These are phyloP conservation scores for Calocera viscosa DNA, from an alignment of 768 basidiomycete genomes.

Conservation along the genomic window DNA sequence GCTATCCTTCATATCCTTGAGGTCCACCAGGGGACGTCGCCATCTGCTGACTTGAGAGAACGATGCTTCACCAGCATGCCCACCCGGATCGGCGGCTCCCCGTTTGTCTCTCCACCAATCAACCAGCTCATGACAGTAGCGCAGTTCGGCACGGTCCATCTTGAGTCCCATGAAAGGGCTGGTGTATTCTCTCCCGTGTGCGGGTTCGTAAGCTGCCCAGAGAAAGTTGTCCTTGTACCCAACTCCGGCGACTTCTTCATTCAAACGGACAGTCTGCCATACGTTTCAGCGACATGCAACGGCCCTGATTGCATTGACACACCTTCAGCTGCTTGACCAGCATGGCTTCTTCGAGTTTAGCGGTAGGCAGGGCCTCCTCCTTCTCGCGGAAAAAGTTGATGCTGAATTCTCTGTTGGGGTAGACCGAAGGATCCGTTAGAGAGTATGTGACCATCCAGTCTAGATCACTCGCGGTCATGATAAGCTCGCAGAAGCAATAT, in stretches of 20 bases:
- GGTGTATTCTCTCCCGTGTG: conserved; percentile 4
- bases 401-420: background rate
- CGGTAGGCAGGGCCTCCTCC: background rate
- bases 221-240: background rate
- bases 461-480: background rate
- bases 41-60: background rate
- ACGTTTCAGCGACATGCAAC: background rate
- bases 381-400: conserved; percentile 1
- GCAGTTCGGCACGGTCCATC: background rate
- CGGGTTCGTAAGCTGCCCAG: background rate
- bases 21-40: background rate
- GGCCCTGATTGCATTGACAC: no score
- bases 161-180: background rate
- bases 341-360: background rate
- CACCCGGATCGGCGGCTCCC: background rate
- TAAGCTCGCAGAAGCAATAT: background rate
- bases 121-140: background rate
- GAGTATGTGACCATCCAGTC: conserved; percentile 7
- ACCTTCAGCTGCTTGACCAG: conserved; percentile 1
- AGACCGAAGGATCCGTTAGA: background rate
- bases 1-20: conserved; percentile 1
- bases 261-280: background rate
- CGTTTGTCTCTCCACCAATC: conserved; percentile 3
- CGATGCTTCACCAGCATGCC: background rate
- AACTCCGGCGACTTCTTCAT: background rate